phyloP scores from a whole-genome alignment of 352 stramenopile species.

The Elongisporangium prolatum region DNA sequence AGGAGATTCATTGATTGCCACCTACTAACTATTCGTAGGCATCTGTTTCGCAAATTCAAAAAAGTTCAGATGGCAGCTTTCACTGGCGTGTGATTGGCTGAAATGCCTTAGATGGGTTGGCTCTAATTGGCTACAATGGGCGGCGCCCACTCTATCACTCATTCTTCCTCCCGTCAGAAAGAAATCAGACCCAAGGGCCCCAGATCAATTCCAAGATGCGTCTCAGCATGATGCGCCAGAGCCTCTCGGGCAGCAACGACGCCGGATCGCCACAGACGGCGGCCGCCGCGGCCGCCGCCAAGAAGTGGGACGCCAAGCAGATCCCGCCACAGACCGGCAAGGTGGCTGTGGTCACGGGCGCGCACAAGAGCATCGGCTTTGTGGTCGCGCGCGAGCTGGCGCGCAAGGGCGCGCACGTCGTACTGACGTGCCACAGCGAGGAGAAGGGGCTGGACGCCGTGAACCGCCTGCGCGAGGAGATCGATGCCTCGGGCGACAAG shows the following conservation, averaged over 20 bases:
- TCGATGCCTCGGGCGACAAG: background rate
- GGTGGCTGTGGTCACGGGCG: conserved; percentile 29
- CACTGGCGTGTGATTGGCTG: background rate
- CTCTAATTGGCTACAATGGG: background rate
- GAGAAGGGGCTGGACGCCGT: conserved; percentile 1
- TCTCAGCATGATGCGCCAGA: background rate
- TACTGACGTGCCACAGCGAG: conserved; percentile 22
- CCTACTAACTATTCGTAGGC: background rate
- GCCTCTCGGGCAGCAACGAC: background rate
- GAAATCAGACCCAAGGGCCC: background rate
- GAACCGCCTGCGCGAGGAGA: background rate
- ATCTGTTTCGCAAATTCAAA: background rate
- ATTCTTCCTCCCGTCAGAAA: background rate
- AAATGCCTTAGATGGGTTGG: background rate
- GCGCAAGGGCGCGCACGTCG: conserved; percentile 20
- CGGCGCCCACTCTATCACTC: background rate
- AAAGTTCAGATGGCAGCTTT: background rate
- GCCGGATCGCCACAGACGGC: background rate
- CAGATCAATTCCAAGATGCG: background rate
- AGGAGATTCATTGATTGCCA: background rate
- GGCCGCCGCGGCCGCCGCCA: background rate
- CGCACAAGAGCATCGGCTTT: conserved; percentile 29
- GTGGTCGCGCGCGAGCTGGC: conserved; percentile 23
- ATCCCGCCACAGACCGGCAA: conserved; percentile 24
- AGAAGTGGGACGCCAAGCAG: conserved; percentile 12